Percentiles rank a stretch among this genome's conserved stretches.
Conservation (phyloP, 805 yeast species). For the Candida corydali region DNA sequence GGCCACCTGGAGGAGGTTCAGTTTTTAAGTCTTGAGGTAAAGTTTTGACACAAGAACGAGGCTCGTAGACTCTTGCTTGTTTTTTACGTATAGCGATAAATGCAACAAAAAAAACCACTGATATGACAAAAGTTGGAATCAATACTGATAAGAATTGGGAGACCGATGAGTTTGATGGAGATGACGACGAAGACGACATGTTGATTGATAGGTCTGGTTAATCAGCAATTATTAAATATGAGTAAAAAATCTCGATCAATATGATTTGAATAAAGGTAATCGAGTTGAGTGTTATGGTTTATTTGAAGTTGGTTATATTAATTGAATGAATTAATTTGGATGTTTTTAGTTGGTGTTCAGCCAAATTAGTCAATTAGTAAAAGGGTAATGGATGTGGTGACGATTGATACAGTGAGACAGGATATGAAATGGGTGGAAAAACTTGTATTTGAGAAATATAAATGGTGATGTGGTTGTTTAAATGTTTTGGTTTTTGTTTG, state of each 20-base stretch:
- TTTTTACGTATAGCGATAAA: conserved; percentile 41
- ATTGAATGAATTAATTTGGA: too few species aligned
- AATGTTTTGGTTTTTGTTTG: too few species aligned
- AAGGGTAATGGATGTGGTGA: too few species aligned
- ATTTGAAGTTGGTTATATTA: too few species aligned
- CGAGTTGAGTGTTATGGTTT: neutral
- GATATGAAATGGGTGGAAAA: too few species aligned
- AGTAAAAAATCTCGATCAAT: neutral
- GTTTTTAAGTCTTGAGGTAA: conserved; percentile 44
- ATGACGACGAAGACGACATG: conserved; percentile 4
- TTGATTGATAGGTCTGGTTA: neutral
- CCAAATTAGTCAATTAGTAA: too few species aligned
- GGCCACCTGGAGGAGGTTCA: conserved; percentile 41
- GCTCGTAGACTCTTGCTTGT: conserved; percentile 49
- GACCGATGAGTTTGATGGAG: conserved; percentile 29
- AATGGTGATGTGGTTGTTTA: too few species aligned
- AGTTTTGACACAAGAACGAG: conserved; percentile 42
- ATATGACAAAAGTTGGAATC: conserved; percentile 40
- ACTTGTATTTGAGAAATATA: too few species aligned
- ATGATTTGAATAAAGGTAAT: neutral
- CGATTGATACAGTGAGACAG: too few species aligned
- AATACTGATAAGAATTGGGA: conserved; percentile 49
- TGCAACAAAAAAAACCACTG: conserved; percentile 34
- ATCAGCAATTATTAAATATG: neutral
- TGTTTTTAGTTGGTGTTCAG: too few species aligned